Evolutionary conservation across 1,284 basidiomycete genomes (phyloP).

Genomic region (Flammula alnicola): DNA sequence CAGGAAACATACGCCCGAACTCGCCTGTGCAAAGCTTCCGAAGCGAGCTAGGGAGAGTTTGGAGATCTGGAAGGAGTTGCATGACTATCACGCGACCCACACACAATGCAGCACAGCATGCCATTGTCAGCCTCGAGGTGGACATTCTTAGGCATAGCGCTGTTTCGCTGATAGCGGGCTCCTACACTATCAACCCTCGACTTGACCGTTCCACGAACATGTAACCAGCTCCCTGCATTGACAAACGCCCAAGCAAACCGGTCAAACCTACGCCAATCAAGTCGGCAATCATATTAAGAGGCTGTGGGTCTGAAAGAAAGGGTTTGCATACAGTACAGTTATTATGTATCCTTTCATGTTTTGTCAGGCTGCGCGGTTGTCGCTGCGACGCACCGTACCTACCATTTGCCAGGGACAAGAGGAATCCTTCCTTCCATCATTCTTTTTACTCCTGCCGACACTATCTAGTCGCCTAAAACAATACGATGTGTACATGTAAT

Average conservation of each 20-base stretch:
- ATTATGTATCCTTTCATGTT: conserved; percentile 9
- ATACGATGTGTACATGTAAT: conserved; percentile 7
- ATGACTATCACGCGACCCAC: conserved; percentile 24
- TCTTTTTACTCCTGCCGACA: conserved; percentile 1
- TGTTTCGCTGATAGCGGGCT: conserved; percentile 6
- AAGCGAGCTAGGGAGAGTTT: conserved; percentile 5
- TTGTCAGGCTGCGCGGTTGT: conserved; percentile 19
- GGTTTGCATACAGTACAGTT: neutral
- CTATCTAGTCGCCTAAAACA: too few relatives aligned
- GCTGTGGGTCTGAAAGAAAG: neutral
- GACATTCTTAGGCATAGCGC: neutral
- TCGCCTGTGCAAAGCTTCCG: conserved; percentile 15
- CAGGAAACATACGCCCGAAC: conserved; percentile 15
- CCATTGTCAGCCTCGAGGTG: conserved; percentile 1
- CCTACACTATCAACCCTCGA: neutral
- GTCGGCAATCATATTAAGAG: conserved; percentile 3
- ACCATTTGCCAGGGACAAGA: conserved; percentile 5
- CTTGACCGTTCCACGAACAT: neutral
- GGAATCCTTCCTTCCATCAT: neutral
- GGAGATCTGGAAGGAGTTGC: conserved; percentile 18
- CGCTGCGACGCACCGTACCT: conserved; percentile 9
- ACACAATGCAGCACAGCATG: conserved; percentile 2
- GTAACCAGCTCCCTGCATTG: neutral
- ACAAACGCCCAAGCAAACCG: too few relatives aligned
- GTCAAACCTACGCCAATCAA: conserved; percentile 5